phyloP scores from a whole-genome alignment of 345 rosid genomes.

The Rhodamnia argentea region DNA sequence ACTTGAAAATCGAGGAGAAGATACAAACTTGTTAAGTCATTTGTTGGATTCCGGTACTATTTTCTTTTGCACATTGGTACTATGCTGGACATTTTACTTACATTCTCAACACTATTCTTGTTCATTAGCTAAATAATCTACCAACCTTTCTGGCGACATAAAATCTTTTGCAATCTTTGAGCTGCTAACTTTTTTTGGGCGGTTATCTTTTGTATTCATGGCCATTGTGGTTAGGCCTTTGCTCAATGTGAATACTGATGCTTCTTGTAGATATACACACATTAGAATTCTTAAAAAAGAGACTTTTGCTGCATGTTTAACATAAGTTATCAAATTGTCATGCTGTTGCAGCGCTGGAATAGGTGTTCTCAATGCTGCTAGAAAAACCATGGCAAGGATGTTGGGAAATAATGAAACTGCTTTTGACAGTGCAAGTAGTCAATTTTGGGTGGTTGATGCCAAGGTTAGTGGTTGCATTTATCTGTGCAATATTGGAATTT shows the following conservation, averaged over 20 bases:
- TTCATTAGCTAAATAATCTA: background rate
- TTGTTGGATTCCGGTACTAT: background rate
- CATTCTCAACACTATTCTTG: background rate
- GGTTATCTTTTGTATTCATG: background rate
- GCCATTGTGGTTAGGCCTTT: background rate
- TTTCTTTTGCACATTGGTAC: background rate
- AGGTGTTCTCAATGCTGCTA: slow-evolving; percentile 94
- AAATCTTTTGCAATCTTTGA: background rate
- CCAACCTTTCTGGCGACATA: background rate
- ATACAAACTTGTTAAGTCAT: background rate
- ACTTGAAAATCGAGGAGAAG: background rate
- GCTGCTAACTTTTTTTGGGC: background rate
- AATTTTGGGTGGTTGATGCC: slow-evolving; percentile 98
- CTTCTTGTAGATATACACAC: background rate
- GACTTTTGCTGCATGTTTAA: background rate
- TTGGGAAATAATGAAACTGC: slow-evolving; percentile 78
- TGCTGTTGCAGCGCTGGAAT: slow-evolving; percentile 76
- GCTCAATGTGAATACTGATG: background rate
- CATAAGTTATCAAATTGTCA: slow-evolving; percentile 9
- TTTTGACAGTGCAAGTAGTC: slow-evolving; percentile 85
- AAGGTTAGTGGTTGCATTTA: slow-evolving; percentile 27
- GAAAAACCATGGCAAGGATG: slow-evolving; percentile 99
- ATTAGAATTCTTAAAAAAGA: background rate
- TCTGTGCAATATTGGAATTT: background rate
- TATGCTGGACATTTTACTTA: background rate